A percentile compares a stretch with the other conserved stretches of the same genome.
These are phyloP conservation scores for Neurospora discreta DNA, from an alignment of 495 filamentous ascomycete species.

Conservation along the genomic window DNA sequence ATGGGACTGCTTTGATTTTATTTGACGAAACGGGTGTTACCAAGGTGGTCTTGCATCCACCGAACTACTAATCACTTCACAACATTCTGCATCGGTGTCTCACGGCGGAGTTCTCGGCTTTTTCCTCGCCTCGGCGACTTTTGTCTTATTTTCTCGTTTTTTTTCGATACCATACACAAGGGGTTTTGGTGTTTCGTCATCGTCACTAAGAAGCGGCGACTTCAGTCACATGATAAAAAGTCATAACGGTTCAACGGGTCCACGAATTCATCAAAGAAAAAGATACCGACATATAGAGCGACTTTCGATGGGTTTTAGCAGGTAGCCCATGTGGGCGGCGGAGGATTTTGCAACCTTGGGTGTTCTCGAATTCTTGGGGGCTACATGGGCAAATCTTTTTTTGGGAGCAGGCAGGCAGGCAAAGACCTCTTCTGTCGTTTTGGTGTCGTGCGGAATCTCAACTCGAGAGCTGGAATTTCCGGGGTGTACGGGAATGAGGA, in stretches of 20 bases:
- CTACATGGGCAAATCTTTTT: constrained; percentile 16
- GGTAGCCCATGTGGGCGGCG: background rate
- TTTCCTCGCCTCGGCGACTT: constrained; percentile 5
- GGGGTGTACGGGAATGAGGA: constrained; percentile 10
- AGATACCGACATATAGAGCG: constrained; percentile 27
- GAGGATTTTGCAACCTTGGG: constrained; percentile 11
- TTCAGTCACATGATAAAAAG: constrained; percentile 25
- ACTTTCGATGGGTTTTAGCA: constrained; percentile 5
- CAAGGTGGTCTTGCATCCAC: constrained; percentile 22
- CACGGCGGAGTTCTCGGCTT: constrained; percentile 22
- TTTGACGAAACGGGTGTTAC: constrained; percentile 20
- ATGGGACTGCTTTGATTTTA: constrained; percentile 15
- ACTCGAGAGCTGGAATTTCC: constrained; percentile 10
- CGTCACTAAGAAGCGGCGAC: constrained; percentile 25
- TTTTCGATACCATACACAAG: constrained; percentile 25
- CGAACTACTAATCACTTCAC: constrained; percentile 10
- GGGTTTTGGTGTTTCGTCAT: constrained; percentile 13
- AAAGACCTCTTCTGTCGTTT: constrained; percentile 16
- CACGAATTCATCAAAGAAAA: constrained; percentile 28
- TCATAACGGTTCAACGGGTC: constrained; percentile 28
- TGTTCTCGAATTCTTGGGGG: constrained; percentile 18
- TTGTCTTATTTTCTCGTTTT: constrained; percentile 6
- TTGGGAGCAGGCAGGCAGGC: constrained; percentile 15
- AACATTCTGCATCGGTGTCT: constrained; percentile 24
- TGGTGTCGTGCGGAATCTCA: constrained; percentile 14